These are phyloP conservation scores for Pythium rishiriense DNA, from an alignment of 352 stramenopile genomes.

Conservation along the genomic window DNA sequence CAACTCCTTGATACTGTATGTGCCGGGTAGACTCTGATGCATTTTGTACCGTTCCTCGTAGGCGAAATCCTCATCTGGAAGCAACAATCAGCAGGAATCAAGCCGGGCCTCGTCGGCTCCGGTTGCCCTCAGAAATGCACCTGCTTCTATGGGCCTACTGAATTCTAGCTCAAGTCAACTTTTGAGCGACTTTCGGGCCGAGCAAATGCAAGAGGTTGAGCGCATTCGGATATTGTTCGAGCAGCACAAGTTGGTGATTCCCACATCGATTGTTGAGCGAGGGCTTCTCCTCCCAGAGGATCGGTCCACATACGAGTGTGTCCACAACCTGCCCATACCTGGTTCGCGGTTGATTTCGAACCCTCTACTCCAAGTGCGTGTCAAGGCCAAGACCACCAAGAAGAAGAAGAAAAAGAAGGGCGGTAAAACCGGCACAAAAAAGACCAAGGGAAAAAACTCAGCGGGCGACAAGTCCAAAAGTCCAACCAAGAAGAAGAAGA, in stretches of 20 bases:
- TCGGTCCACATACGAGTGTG: conserved; percentile 43
- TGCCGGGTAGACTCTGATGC: background rate
- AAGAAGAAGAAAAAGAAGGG: conserved; percentile 47
- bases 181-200: conserved; percentile 54
- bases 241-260: conserved; percentile 47
- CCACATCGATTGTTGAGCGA: conserved; percentile 41
- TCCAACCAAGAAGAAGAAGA: conserved; percentile 27
- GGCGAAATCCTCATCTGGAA: background rate
- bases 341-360: conserved; percentile 49
- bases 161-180: background rate
- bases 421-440: conserved; percentile 39
- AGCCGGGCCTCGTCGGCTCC: background rate
- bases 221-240: conserved; percentile 66
- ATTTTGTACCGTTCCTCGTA: background rate
- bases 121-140: background rate
- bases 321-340: conserved; percentile 50
- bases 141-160: background rate
- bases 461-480: conserved; percentile 15
- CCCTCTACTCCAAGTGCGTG: conserved; percentile 36
- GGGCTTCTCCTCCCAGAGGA: conserved; percentile 68
- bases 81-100: conserved; percentile 4
- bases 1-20: background rate
- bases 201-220: conserved; percentile 62
- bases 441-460: conserved; percentile 38
- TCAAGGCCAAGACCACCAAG: conserved; percentile 42